A percentile compares a stretch with the other conserved stretches of the same genome.
These are phyloP conservation scores for Chloranthus sessilifolius DNA, from an alignment of 164 flowering plant species.

Conservation along the genomic window DNA sequence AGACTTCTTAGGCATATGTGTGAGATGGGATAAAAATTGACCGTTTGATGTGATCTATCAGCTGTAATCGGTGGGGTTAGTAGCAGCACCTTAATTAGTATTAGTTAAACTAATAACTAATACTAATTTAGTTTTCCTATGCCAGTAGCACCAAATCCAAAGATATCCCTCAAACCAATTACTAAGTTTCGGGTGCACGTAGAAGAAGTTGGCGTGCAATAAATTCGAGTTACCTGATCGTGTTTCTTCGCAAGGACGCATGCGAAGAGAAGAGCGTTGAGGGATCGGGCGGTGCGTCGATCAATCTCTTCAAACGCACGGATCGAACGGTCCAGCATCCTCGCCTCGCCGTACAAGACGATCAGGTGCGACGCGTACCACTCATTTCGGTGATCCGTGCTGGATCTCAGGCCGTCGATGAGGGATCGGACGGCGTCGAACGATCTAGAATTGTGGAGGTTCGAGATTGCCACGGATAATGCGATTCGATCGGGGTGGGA, in stretches of 20 bases:
- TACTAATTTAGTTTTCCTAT: too few relatives aligned
- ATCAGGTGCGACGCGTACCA: constrained; percentile 45
- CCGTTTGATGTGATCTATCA: too few relatives aligned
- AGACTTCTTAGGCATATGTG: too few relatives aligned
- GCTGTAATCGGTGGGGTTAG: too few relatives aligned
- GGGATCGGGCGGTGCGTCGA: constrained; percentile 27
- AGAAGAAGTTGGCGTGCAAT: too few relatives aligned
- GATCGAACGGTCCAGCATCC: constrained; percentile 51
- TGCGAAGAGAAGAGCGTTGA: constrained; percentile 58
- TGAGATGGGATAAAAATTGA: too few relatives aligned
- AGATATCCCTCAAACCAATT: too few relatives aligned
- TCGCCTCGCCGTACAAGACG: constrained; percentile 67
- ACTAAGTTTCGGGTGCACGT: too few relatives aligned
- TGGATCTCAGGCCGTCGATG: constrained; percentile 42
- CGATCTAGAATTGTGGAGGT: constrained; percentile 36
- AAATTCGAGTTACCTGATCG: constrained; percentile 39
- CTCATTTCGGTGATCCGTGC: constrained; percentile 56
- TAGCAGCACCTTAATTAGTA: too few relatives aligned
- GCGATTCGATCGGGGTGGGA: constrained; percentile 61
- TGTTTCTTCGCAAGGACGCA: constrained; percentile 41
- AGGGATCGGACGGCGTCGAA: constrained; percentile 32
- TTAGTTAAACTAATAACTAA: too few relatives aligned
- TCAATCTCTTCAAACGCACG: constrained; percentile 41
- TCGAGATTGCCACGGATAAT: constrained; percentile 54
- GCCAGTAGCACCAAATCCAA: too few relatives aligned